Evolutionary conservation across 805 yeast genomes (phyloP).

Genomic region (Blastobotrys robertii): DNA sequence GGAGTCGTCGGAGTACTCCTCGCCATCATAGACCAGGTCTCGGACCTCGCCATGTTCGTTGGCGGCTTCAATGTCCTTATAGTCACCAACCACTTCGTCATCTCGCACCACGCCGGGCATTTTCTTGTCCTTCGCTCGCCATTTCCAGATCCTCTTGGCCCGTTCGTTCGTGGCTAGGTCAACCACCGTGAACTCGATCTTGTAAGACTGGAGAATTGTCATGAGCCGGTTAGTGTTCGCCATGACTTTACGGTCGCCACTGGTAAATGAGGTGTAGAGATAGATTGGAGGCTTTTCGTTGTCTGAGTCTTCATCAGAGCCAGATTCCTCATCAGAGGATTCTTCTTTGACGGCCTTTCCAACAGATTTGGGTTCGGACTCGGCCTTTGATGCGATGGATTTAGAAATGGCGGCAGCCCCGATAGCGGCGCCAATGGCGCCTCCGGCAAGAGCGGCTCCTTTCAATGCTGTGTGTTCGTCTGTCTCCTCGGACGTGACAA

Average conservation of each 20-base stretch:
- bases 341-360: background rate
- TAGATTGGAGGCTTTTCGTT: slow-evolving; percentile 33
- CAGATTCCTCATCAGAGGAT: slow-evolving; percentile 2
- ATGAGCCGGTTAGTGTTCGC: slow-evolving; percentile 66
- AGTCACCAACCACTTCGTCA: slow-evolving; percentile 75
- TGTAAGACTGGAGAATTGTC: slow-evolving; percentile 67
- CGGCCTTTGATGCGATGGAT: background rate
- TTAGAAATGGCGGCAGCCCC: background rate
- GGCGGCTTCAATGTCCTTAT: slow-evolving; percentile 77
- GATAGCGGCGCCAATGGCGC: background rate
- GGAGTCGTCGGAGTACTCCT: no score
- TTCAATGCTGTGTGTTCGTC: slow-evolving; percentile 1
- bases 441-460: background rate
- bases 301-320: slow-evolving; percentile 22
- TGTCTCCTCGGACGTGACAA: background rate
- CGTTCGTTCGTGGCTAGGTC: slow-evolving; percentile 84
- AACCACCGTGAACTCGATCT: slow-evolving; percentile 53
- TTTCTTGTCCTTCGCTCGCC: slow-evolving; percentile 51
- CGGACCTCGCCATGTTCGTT: slow-evolving; percentile 42
- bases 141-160: slow-evolving; percentile 79
- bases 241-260: slow-evolving; percentile 66
- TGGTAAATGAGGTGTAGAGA: slow-evolving; percentile 77
- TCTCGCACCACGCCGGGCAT: slow-evolving; percentile 84
- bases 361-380: background rate
- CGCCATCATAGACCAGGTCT: slow-evolving; percentile 12